Evolutionary conservation across 2,329 filamentous ascomycete species (phyloP).

Genomic region (Ascochyta viciae-villosae): DNA sequence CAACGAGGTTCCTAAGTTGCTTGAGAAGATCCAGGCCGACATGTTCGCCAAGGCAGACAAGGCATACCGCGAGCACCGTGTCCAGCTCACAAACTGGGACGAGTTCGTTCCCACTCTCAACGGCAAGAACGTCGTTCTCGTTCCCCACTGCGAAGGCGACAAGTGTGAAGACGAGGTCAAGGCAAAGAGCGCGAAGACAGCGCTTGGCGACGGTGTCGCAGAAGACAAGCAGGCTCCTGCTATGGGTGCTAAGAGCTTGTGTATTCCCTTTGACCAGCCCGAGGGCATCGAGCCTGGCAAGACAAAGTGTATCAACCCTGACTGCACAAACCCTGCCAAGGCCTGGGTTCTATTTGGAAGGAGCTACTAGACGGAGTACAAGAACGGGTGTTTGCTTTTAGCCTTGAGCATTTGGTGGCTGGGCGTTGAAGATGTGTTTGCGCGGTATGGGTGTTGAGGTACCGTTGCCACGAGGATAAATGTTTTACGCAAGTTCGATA

Average conservation of each 20-base stretch:
- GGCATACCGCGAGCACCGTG: conserved; percentile 79
- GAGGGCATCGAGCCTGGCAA: conserved; percentile 77
- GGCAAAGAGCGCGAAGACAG: conserved; percentile 82
- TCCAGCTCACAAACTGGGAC: conserved; percentile 83
- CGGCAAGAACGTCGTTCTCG: conserved; percentile 88
- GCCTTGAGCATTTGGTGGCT: conserved; percentile 28
- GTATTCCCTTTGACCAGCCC: conserved; percentile 86
- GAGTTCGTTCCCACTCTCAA: conserved; percentile 91
- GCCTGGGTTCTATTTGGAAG: conserved; percentile 91
- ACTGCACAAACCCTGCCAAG: conserved; percentile 78
- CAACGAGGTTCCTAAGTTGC: conserved; percentile 76
- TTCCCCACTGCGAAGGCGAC: conserved; percentile 84
- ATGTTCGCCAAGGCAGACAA: conserved; percentile 79
- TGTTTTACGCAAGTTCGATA: conserved; percentile 6
- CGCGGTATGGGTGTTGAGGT: conserved; percentile 17
- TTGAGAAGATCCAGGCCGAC: conserved; percentile 89
- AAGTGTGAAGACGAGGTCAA: conserved; percentile 96
- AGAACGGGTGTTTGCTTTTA: conserved; percentile 8
- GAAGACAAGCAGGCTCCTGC: conserved; percentile 76
- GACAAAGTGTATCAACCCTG: conserved; percentile 91
- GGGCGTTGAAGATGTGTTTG: conserved; percentile 28
- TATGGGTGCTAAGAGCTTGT: conserved; percentile 79
- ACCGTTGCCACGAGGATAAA: conserved; percentile 6
- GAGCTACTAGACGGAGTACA: conserved; percentile 45
- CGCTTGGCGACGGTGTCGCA: conserved; percentile 70